A percentile compares a stretch with the other conserved stretches of the same genome.
These are phyloP conservation scores for Sporothrix globosa DNA, from an alignment of 2,329 filamentous ascomycete species.

Conservation along the genomic window DNA sequence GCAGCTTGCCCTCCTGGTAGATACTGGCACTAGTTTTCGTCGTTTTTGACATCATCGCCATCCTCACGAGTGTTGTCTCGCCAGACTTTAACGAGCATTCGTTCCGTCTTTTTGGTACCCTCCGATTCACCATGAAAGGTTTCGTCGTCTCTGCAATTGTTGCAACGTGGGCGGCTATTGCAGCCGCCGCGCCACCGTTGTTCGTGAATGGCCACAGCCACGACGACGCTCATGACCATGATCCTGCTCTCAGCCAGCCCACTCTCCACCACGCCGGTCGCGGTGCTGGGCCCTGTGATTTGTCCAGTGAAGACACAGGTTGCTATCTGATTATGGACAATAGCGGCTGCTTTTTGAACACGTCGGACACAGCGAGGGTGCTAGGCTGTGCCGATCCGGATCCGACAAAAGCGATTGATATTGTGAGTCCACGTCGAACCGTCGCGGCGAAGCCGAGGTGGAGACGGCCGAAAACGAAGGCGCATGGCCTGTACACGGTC, in stretches of 20 bases:
- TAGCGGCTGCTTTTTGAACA: slow-evolving; percentile 30
- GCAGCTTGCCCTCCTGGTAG: no score
- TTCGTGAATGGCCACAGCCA: neutral
- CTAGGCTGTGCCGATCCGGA: slow-evolving; percentile 22
- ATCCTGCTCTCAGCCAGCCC: neutral
- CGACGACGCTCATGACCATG: neutral
- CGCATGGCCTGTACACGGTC: no score
- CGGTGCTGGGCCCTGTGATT: slow-evolving; percentile 14
- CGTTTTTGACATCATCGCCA: no score
- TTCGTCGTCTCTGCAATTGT: neutral
- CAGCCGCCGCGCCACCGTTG: neutral
- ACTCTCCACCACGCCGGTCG: neutral
- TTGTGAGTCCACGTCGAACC: neutral
- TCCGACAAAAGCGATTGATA: neutral
- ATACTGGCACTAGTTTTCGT: no score
- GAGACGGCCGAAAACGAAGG: no score
- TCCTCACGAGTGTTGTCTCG: no score
- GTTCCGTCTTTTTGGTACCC: no score
- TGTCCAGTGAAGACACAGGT: slow-evolving; percentile 26
- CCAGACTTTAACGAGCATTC: no score
- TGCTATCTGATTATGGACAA: slow-evolving; percentile 29
- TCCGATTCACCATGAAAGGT: neutral
- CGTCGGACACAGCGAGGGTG: neutral
- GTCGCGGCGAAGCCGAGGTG: no score
- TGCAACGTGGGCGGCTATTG: neutral